These are phyloP conservation scores for Helichrysum umbraculigerum DNA, from an alignment of 129 eudicot genomes.

Conservation along the genomic window DNA sequence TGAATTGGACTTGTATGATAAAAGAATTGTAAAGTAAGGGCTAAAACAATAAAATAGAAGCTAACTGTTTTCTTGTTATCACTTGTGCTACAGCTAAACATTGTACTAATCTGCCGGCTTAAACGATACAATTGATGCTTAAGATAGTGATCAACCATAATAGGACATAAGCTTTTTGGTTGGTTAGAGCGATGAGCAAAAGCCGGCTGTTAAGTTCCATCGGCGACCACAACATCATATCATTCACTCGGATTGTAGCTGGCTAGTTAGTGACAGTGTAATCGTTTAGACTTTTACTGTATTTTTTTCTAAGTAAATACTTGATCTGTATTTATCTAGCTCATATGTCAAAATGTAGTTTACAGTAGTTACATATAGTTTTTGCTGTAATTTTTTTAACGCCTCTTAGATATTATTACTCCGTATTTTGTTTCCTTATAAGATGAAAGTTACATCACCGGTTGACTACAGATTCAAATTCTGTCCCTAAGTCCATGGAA, in stretches of 20 bases:
- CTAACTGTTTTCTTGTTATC: slow-evolving; percentile 35
- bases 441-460: too few relatives aligned
- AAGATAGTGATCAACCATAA: slow-evolving; percentile 30
- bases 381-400: not conserved
- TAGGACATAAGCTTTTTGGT: slow-evolving; percentile 22
- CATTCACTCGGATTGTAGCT: slow-evolving; percentile 9
- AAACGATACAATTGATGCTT: slow-evolving; percentile 42
- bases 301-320: not conserved
- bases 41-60: slow-evolving; percentile 31
- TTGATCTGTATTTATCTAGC: not conserved
- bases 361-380: too few relatives aligned
- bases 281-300: not conserved
- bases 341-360: too few relatives aligned
- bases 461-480: too few relatives aligned
- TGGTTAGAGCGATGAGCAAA: slow-evolving; percentile 20
- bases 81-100: slow-evolving; percentile 46
- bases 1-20: slow-evolving; percentile 37
- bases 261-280: not conserved
- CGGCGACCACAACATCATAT: slow-evolving; percentile 1
- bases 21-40: slow-evolving; percentile 25
- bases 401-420: not conserved
- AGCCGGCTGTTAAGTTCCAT: slow-evolving; percentile 22
- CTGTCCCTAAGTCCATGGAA: too few relatives aligned
- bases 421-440: not conserved
- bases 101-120: slow-evolving; percentile 44